Conservation (phyloP, 306 rosid genomes). For the Urtica urens region DNA sequence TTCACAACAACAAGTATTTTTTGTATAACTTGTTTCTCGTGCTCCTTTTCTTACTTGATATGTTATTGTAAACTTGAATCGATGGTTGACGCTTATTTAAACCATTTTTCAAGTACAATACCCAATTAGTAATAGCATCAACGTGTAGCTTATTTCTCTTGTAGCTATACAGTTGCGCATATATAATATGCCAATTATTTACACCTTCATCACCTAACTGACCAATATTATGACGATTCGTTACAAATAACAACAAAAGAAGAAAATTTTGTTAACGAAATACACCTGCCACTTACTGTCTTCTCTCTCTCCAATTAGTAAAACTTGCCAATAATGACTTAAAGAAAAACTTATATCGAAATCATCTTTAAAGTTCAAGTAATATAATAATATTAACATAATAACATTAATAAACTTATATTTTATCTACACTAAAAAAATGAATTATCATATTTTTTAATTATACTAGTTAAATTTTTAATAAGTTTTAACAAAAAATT, state of each 20-base stretch:
- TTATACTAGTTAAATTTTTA: no score
- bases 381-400: no score
- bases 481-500: no score
- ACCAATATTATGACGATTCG: neutral
- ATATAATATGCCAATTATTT: neutral
- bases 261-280: neutral
- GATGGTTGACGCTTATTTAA: neutral
- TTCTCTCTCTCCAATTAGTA: neutral
- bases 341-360: neutral
- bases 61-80: constrained; percentile 1
- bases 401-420: no score
- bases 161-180: neutral
- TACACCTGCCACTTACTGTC: constrained; percentile 3
- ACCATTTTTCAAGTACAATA: neutral
- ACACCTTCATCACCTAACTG: neutral
- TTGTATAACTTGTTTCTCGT: neutral
- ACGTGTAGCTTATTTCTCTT: neutral
- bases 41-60: neutral
- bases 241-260: constrained; percentile 4
- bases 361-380: no score
- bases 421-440: no score
- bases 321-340: neutral
- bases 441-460: no score
- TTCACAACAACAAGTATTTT: neutral
- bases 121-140: neutral